Base-by-base conservation (phyloP, 306 rosid species). In the Vigna mungo region DNA sequence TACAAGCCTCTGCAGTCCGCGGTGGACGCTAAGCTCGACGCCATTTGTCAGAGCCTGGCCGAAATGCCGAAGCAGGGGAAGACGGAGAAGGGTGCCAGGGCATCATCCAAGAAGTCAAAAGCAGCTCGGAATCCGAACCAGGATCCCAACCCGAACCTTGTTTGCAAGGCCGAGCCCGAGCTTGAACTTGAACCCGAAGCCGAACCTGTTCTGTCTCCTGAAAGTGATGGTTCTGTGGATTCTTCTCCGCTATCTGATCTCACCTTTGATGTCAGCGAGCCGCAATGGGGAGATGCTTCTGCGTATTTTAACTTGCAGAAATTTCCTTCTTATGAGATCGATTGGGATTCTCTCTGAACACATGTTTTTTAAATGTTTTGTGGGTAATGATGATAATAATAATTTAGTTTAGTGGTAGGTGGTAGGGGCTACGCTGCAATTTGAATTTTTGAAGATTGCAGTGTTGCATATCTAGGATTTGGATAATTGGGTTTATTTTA, bases 311-410 rank as follows among this genome's bases (percentile, higher is more conserved):
- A 80, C 84, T 63, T 96, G 85, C 63, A 85, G 80, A 96, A 96
- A 82, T 93, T 82, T 51, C 98, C 99, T 0, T 96, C 99, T 75
- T 81, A 86, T 13, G 99, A 96, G 92, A 96, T 96, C 9, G 97
- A 96, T 62, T 96, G 99, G 99, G 94, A 86, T 48, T 87, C 98
- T 34, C 85, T 92, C 36, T 78, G 89, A 81, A 63, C 59, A 14
- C 63, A 43, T 16, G 43, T 18, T 23, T 66, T 34, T 30, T 13
- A 41, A 41, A 41, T 41, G 46, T 41, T 30, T 66, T n/a, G 48
- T 17, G 13, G 18, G 8, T 78, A 46, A 55, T 44, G 10, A 20
- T 75, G 17, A 18, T 75, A 10, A 53, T 53, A 52, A 32, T 62
- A 36, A 37, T 17, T 10, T 74, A 20, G 71, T 54, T 7, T 63